phyloP scores from a whole-genome alignment of 2,329 filamentous ascomycete species.

The Alternaria sp. region DNA sequence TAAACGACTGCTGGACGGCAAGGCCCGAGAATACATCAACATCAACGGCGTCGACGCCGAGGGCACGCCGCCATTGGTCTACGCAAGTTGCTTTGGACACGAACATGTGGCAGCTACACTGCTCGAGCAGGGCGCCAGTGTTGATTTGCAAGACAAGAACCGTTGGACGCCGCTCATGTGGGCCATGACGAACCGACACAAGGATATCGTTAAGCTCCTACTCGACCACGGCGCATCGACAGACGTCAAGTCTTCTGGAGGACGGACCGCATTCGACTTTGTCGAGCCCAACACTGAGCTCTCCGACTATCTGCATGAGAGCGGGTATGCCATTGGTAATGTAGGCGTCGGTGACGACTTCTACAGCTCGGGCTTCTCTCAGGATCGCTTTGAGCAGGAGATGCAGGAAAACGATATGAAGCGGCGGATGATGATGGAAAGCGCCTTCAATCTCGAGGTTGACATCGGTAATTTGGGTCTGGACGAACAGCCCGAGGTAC shows the following conservation, averaged over 20 bases:
- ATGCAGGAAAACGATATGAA: slow-evolving; percentile 97
- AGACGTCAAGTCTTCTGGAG: slow-evolving; percentile 92
- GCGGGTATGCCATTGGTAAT: slow-evolving; percentile 88
- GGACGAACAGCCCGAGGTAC: slow-evolving; percentile 91
- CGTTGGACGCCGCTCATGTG: slow-evolving; percentile 99
- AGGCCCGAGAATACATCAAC: slow-evolving; percentile 79
- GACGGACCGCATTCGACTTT: slow-evolving; percentile 94
- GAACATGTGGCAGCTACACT: slow-evolving; percentile 86
- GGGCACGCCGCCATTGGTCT: slow-evolving; percentile 94
- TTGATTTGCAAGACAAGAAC: slow-evolving; percentile 94
- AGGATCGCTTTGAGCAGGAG: slow-evolving; percentile 96
- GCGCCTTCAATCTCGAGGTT: slow-evolving; percentile 94
- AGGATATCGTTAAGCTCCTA: slow-evolving; percentile 90
- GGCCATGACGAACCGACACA: slow-evolving; percentile 99
- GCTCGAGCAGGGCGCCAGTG: slow-evolving; percentile 83
- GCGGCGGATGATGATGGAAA: slow-evolving; percentile 98
- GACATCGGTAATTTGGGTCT: slow-evolving; percentile 95
- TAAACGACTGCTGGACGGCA: slow-evolving; percentile 76
- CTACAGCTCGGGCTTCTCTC: slow-evolving; percentile 89
- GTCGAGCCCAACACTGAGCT: slow-evolving; percentile 95
- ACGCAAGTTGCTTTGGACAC: slow-evolving; percentile 98
- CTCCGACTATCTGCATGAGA: slow-evolving; percentile 92
- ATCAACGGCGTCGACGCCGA: slow-evolving; percentile 91
- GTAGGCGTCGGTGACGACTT: slow-evolving; percentile 87
- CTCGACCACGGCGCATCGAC: slow-evolving; percentile 95